Percentiles rank a stretch among this genome's conserved stretches.
These are phyloP conservation scores for Camellia granthamiana DNA, from an alignment of 148 eudicot genomes.

Conservation along the genomic window DNA sequence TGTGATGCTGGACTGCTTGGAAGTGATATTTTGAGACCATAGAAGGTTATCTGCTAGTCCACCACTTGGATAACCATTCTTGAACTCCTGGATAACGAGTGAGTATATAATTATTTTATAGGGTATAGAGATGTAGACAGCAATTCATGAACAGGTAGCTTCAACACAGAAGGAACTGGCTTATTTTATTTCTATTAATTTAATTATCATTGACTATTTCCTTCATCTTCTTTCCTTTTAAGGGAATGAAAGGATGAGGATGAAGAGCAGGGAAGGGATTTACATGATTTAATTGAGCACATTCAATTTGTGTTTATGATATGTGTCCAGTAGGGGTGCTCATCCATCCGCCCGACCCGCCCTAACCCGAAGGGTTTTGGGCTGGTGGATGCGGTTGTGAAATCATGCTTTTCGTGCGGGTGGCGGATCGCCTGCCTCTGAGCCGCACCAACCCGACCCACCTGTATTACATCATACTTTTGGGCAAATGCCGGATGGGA, in stretches of 20 bases:
- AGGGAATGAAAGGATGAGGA: background rate
- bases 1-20: slow-evolving; percentile 42
- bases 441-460: too few relatives aligned
- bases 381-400: too few relatives aligned
- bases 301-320: background rate
- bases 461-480: too few relatives aligned
- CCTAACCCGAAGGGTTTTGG: too few relatives aligned
- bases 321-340: background rate
- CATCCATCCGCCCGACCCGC: too few relatives aligned
- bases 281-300: background rate
- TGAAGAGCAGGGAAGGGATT: background rate
- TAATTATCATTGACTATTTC: background rate
- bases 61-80: slow-evolving; percentile 36
- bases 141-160: background rate
- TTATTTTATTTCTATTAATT: background rate
- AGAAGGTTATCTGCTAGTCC: slow-evolving; percentile 29
- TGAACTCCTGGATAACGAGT: slow-evolving; percentile 41
- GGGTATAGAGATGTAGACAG: background rate
- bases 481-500: too few relatives aligned
- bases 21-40: slow-evolving; percentile 45
- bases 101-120: background rate
- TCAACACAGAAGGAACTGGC: background rate
- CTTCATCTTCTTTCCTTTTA: background rate
- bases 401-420: too few relatives aligned
- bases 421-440: too few relatives aligned